Conservation (phyloP, 2,329 filamentous ascomycete genomes). For the Botrytis fragariae region DNA sequence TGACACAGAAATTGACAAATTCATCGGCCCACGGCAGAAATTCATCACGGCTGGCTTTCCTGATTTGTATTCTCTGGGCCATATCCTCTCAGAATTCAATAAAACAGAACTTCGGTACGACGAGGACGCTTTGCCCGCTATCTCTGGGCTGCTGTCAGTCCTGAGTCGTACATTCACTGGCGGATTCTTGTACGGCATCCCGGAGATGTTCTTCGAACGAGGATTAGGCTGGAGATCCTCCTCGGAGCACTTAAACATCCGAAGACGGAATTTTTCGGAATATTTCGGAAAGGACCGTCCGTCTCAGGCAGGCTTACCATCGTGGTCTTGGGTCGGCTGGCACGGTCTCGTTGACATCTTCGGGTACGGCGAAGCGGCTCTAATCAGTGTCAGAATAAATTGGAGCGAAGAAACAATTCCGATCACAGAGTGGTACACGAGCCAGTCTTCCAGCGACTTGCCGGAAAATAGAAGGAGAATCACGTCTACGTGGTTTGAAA, state of each 20-base stretch:
- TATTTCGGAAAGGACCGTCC: not conserved
- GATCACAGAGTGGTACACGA: not conserved
- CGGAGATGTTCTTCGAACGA: not conserved
- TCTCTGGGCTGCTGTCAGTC: not conserved
- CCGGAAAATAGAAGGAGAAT: not conserved
- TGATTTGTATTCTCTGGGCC: not conserved
- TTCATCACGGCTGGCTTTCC: not conserved
- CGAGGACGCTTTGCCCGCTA: not conserved
- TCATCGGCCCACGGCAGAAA: not conserved
- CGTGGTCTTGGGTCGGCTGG: not conserved
- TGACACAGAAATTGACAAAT: not conserved
- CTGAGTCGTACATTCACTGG: not conserved
- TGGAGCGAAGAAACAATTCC: not conserved
- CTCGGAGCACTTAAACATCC: not conserved
- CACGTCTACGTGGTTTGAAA: not conserved
- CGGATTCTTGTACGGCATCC: not conserved
- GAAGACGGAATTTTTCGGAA: not conserved
- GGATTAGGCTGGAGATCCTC: not conserved
- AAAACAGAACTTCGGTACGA: not conserved
- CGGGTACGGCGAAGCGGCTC: not conserved
- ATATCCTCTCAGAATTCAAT: not conserved
- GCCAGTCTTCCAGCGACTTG: not conserved
- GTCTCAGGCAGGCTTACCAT: not conserved
- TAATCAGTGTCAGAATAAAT: not conserved
- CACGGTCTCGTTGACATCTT: fast-evolving